Evolutionary conservation across 805 yeast species (phyloP).

Genomic region (Kluyveromyces lactis): DNA sequence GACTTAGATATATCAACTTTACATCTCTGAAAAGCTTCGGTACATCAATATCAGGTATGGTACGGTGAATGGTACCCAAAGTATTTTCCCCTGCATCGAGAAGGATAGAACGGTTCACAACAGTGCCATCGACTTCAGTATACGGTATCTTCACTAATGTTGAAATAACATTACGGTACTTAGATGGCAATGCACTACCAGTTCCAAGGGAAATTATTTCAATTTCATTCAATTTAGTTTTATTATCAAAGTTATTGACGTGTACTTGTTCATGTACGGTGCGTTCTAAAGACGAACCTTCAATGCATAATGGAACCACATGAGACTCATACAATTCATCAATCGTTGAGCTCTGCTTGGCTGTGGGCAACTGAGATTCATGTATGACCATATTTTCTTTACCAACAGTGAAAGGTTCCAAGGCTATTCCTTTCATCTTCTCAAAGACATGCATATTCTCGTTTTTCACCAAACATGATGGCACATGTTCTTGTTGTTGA

Average conservation of each 20-base stretch:
- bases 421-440: constrained; percentile 10
- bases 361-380: not conserved
- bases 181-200: constrained; percentile 85
- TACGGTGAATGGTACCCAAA: constrained; percentile 58
- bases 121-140: constrained; percentile 13
- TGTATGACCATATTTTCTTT: constrained; percentile 9
- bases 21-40: constrained; percentile 49
- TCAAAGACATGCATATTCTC: constrained; percentile 21
- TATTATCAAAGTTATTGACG: constrained; percentile 27
- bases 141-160: constrained; percentile 68
- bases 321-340: constrained; percentile 17
- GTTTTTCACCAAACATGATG: constrained; percentile 9
- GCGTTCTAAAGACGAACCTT: constrained; percentile 16
- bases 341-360: constrained; percentile 17
- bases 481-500: constrained; percentile 17
- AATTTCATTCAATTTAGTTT: constrained; percentile 41
- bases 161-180: constrained; percentile 76
- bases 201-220: constrained; percentile 81
- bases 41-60: constrained; percentile 42
- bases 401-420: constrained; percentile 19
- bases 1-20: constrained; percentile 64
- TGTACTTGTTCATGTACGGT: constrained; percentile 25
- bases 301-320: constrained; percentile 22
- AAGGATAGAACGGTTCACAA: constrained; percentile 39
- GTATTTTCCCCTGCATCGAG: constrained; percentile 97